Percentiles rank a stretch among this genome's conserved stretches.
phyloP scores from a whole-genome alignment of 805 yeast species.

The Candida qinlingensis region DNA sequence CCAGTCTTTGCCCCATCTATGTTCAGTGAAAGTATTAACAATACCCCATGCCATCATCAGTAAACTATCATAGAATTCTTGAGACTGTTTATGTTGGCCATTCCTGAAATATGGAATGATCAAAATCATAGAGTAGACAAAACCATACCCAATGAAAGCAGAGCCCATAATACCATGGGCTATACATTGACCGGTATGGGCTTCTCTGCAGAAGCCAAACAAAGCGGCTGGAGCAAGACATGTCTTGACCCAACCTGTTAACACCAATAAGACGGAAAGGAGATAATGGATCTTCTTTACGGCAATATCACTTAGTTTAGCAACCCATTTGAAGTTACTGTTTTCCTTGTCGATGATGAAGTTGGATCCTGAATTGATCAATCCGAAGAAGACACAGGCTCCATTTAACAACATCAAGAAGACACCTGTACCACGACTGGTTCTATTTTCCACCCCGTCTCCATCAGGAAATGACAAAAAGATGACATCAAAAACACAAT shows the following conservation, averaged over 20 bases:
- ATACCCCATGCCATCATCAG: slow-evolving; percentile 89
- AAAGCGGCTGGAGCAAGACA: slow-evolving; percentile 80
- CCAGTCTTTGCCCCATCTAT: slow-evolving; percentile 95
- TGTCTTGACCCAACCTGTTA: slow-evolving; percentile 74
- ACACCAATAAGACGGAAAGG: slow-evolving; percentile 39
- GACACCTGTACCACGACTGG: slow-evolving; percentile 68
- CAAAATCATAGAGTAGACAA: slow-evolving; percentile 59
- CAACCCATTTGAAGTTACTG: slow-evolving; percentile 24
- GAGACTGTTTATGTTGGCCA: slow-evolving; percentile 49
- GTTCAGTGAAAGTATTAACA: slow-evolving; percentile 93
- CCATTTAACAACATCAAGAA: slow-evolving; percentile 45
- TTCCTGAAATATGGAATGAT: slow-evolving; percentile 71
- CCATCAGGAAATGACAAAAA: slow-evolving; percentile 59
- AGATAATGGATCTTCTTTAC: slow-evolving; percentile 36
- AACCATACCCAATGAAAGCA: slow-evolving; percentile 78
- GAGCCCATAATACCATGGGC: slow-evolving; percentile 98
- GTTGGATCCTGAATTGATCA: slow-evolving; percentile 48
- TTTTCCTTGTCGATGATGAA: slow-evolving; percentile 22
- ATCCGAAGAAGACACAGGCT: slow-evolving; percentile 47
- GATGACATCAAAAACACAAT: slow-evolving; percentile 51
- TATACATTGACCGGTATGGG: slow-evolving; percentile 87
- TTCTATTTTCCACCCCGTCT: slow-evolving; percentile 59
- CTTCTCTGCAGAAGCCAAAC: slow-evolving; percentile 81
- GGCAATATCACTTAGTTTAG: slow-evolving; percentile 33
- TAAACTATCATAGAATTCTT: slow-evolving; percentile 78